A percentile compares a stretch with the other conserved stretches of the same genome.
These are phyloP conservation scores for Phaeoacremonium minimum DNA, from an alignment of 2,329 filamentous ascomycete species.

Conservation along the genomic window DNA sequence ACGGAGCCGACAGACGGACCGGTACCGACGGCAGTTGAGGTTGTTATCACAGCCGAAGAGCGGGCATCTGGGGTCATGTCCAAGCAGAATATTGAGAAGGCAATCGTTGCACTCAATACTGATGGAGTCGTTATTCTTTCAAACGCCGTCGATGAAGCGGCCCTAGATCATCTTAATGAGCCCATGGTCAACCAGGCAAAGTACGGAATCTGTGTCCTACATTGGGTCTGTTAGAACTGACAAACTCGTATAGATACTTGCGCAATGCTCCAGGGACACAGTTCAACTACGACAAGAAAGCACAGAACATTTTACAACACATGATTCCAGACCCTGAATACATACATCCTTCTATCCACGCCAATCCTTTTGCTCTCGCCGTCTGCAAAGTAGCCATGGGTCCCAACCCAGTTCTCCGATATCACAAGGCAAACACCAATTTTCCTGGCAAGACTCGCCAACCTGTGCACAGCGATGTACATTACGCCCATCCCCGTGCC, in stretches of 20 bases:
- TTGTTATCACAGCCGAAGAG: constrained; percentile 4
- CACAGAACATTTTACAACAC: constrained; percentile 13
- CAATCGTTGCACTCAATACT: constrained; percentile 5
- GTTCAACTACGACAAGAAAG: constrained; percentile 11
- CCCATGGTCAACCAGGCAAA: constrained; percentile 9
- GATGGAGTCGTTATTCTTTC: constrained; percentile 9
- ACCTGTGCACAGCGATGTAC: background rate
- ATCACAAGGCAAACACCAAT: constrained; percentile 12
- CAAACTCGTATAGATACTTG: no score
- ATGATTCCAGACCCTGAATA: constrained; percentile 8
- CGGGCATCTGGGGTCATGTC: constrained; percentile 3
- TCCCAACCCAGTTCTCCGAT: constrained; percentile 9
- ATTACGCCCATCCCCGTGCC: background rate
- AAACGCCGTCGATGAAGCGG: constrained; percentile 3
- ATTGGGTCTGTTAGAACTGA: no score
- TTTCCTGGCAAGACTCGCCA: constrained; percentile 6
- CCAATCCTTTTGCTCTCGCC: constrained; percentile 8
- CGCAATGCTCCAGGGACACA: constrained; percentile 6
- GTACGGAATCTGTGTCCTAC: no score
- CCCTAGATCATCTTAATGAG: constrained; percentile 6
- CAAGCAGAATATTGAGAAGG: constrained; percentile 7
- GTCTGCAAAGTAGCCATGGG: constrained; percentile 8
- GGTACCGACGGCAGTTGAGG: background rate
- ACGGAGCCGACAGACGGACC: background rate
- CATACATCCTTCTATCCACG: constrained; percentile 3